Base-by-base conservation (phyloP, 768 basidiomycete genomes). In the Melanogaster broomeanus region DNA sequence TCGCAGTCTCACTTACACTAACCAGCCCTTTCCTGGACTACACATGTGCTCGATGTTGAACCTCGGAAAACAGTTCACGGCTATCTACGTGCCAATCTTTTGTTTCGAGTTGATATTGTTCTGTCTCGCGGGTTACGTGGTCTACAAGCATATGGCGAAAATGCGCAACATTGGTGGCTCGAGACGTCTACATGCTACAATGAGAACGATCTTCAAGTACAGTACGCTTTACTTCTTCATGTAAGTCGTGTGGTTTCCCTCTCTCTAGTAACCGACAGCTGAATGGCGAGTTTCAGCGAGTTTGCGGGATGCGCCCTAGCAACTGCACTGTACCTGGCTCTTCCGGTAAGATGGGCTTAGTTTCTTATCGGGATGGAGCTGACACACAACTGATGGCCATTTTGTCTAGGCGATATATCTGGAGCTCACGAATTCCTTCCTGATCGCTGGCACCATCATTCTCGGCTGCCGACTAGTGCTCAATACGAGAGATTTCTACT, bases 161-260 rank as follows among this genome's bases (percentile, higher is more conserved):
- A 53, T 21, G 2, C 30, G 9, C n/a, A 27, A 31, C 12, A 19
- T 53, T 35, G n/a, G 22, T 35, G 52, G 50, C 18, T 40, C 31
- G 18, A 51, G 25, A 30, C 6, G 35, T 18, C 34, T 35, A 11
- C 27, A 27, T 50, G n/a, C n/a, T n/a, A n/a, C n/a, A n/a, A n/a
- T n/a, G n/a, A n/a, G n/a, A n/a, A n/a, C n/a, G n/a, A n/a, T n/a
- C n/a, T n/a, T n/a, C n/a, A n/a, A n/a, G n/a, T n/a, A n/a, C n/a
- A n/a, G n/a, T n/a, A n/a, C n/a, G n/a, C n/a, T n/a, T n/a, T 51
- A 53, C 27, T 53, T 53, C 19, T 51, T 53, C 27, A n/a, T 51
- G 52, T 53, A 33, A 50, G 49, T 6, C 10, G 22, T 24, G 3
- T 51, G 19, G n/a, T 13, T n/a, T 9, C 21, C 27, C 21, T 33